Conservation (phyloP, 352 stramenopile genomes). For the Phytophthora sp. region DNA sequence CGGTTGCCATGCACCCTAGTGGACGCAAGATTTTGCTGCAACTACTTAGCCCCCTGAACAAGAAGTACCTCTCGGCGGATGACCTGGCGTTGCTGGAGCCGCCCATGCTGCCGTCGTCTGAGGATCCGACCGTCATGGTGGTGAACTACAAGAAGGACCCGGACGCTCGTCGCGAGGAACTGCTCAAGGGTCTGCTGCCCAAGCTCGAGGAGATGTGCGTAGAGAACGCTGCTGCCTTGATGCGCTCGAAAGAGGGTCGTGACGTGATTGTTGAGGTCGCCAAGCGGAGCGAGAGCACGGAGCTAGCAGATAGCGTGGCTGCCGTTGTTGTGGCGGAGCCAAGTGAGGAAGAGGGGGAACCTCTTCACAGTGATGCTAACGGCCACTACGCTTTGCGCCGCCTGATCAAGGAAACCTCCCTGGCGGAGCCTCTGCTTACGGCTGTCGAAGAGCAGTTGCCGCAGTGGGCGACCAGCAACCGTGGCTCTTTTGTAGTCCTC, state of each 20-base stretch:
- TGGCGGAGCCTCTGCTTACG: slow-evolving; percentile 59
- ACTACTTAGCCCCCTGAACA: slow-evolving; percentile 79
- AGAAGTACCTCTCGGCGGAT: slow-evolving; percentile 83
- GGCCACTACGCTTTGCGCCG: slow-evolving; percentile 77
- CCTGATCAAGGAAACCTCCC: slow-evolving; percentile 76
- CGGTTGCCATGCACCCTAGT: slow-evolving; percentile 72
- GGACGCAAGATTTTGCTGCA: slow-evolving; percentile 85
- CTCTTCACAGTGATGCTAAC: slow-evolving; percentile 75
- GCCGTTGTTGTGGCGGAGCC: slow-evolving; percentile 51
- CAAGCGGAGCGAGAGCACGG: slow-evolving; percentile 60
- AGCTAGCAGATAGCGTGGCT: slow-evolving; percentile 56
- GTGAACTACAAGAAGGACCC: slow-evolving; percentile 92
- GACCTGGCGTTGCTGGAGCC: slow-evolving; percentile 76
- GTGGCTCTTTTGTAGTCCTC: slow-evolving; percentile 85
- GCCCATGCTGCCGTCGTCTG: slow-evolving; percentile 71
- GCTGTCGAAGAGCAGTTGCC: slow-evolving; percentile 54
- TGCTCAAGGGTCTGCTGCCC: slow-evolving; percentile 77
- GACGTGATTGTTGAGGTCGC: slow-evolving; percentile 85
- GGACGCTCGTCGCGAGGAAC: slow-evolving; percentile 70
- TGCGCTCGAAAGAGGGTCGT: slow-evolving; percentile 83
- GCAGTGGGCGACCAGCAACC: slow-evolving; percentile 72
- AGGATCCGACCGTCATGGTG: slow-evolving; percentile 61
- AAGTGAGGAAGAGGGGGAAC: slow-evolving; percentile 44
- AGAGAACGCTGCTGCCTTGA: slow-evolving; percentile 60
- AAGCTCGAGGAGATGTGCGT: slow-evolving; percentile 85